phyloP scores from a whole-genome alignment of 148 eudicot genomes.

The Rhododendron ferrugineum region DNA sequence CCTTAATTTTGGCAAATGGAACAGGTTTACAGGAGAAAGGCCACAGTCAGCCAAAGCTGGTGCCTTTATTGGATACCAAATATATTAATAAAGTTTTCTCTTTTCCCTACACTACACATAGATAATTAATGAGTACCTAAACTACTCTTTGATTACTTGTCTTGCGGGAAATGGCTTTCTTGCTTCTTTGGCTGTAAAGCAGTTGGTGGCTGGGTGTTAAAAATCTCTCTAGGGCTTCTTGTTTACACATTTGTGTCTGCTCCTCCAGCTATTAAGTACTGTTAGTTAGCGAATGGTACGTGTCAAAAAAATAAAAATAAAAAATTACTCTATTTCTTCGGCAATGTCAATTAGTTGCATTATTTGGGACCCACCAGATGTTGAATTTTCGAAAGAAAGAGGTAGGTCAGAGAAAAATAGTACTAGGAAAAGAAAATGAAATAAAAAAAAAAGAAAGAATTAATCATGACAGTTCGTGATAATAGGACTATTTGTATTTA shows the following conservation, averaged over 20 bases:
- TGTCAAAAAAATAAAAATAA: background rate
- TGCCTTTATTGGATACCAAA: background rate
- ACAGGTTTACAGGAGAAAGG: background rate
- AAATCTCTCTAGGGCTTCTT: background rate
- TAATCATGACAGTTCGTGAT: background rate
- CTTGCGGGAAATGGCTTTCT: conserved; percentile 5
- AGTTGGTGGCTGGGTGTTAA: background rate
- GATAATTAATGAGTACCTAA: background rate
- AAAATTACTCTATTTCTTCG: background rate
- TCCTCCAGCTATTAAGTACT: background rate
- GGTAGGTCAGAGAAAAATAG: background rate
- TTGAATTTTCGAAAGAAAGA: background rate
- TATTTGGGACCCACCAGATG: background rate
- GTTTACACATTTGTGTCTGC: background rate
- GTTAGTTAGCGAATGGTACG: background rate
- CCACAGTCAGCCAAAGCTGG: background rate
- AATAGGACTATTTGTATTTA: background rate
- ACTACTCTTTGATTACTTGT: background rate
- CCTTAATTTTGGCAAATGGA: background rate
- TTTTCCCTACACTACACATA: background rate
- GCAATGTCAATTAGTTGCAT: background rate
- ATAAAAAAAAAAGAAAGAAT: background rate
- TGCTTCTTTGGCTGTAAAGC: background rate
- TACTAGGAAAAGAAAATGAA: background rate
- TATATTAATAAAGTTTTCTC: background rate